Base-by-base conservation (phyloP, 176 grass and related monocot genomes). In the Musa troglodytarum region DNA sequence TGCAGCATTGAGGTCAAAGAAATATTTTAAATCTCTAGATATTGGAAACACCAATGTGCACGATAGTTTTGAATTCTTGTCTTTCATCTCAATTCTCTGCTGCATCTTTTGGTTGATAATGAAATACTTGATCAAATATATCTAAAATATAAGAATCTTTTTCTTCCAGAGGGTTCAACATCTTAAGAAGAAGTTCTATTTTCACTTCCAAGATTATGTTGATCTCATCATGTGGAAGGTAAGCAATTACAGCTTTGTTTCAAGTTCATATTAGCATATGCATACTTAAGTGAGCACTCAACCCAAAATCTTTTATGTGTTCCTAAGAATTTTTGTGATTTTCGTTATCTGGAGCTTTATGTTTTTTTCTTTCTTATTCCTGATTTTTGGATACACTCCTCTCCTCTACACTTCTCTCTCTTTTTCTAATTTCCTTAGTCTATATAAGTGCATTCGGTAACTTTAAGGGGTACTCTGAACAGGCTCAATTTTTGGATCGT, bases 171-270 rank as follows among this genome's bases (percentile, higher is more conserved):
- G 88, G 90, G 88, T 98, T 80, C 90, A 98, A 20, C 84, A 91
- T 98, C 80, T 98, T 65, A 98, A 93, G 80, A 97, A 93, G 80
- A 93, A 88, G 76, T 98, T 93, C 54, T 98, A 98, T 91, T 98
- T 91, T 86, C 88, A 91, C 69, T 98, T 93, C 86, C 90, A 93
- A 91, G 94, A 93, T 68, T 98, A 93, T 76, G 84, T 91, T 74
- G 94, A 98, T 79, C 88, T 98, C 87, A 89, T 91, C 78, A 89
- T 98, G 81, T 91, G 80, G 88, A 98, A 98, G 91, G 94, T 98
- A 89, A n/a, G 71, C 52, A 76, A 10, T 24, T 21, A 21, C 12
- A 72, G 43, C 71, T 59, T 34, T 81, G 10, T 57, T 81, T 81
- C 70, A 11, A 16, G 54, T 12, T 62, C 71, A n/a, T 63, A 24